These are phyloP conservation scores for Dacryopinax primogenitus DNA, from an alignment of 768 basidiomycete species.

Conservation along the genomic window DNA sequence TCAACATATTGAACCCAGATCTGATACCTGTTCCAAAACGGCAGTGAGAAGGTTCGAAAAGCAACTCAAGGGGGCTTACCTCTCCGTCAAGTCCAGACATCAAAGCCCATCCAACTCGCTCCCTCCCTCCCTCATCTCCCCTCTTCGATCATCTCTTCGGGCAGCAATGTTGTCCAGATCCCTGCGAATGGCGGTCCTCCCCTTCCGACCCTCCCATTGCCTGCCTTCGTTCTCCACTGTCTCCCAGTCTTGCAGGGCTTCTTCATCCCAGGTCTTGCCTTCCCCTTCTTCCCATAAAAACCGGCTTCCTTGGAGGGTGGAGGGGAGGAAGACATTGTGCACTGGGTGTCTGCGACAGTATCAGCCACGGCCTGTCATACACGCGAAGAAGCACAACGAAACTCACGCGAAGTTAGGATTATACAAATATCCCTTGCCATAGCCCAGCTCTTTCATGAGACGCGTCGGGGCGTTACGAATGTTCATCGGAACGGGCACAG, in stretches of 20 bases:
- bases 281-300: conserved; percentile 39
- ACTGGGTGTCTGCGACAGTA: conserved; percentile 43
- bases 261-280: conserved; percentile 50
- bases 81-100: neutral
- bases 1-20: too few relatives aligned
- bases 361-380: neutral
- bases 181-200: neutral
- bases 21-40: too few relatives aligned
- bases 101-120: conserved; percentile 4
- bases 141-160: neutral
- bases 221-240: conserved; percentile 36
- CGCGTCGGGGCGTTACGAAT: conserved; percentile 67
- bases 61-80: neutral
- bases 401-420: conserved; percentile 46
- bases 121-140: neutral
- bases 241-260: conserved; percentile 45
- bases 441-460: conserved; percentile 57
- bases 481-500: conserved; percentile 51
- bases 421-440: conserved; percentile 50
- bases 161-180: neutral
- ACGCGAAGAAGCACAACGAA: neutral
- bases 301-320: conserved; percentile 31
- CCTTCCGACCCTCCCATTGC: conserved; percentile 34
- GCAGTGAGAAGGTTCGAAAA: too few relatives aligned
- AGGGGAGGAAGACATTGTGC: conserved; percentile 48